Evolutionary conservation across 2,329 filamentous ascomycete genomes (phyloP), one percentile per base, ranked within the genome.

Genomic region (Aspergillus ustus): DNA sequence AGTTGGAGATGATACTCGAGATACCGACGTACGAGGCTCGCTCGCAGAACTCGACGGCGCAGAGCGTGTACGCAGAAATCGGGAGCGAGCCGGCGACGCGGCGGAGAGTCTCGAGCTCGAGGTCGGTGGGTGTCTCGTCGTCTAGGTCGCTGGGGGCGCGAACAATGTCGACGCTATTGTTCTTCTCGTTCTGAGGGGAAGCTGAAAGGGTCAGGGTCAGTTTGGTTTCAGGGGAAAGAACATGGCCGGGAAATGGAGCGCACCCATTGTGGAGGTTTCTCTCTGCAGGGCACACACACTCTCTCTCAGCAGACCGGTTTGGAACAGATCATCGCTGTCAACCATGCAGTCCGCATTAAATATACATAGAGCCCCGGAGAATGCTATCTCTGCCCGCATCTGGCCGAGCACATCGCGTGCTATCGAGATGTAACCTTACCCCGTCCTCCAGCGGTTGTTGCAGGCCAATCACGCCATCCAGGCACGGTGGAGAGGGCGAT

Each of bases 11-110:
- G 7, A 84, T 74, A 0, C 81, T 82, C 63, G 83, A 79, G 6
- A 82, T 78, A 63, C 85, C 86, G 68, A 87, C 87, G 77, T 85
- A 88, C 0, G 85, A 87, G 2, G 85, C 85, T 58, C 86, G 78
- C 69, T 89, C 86, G 58, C 83, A 84, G 62, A 88, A 84, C 65
- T 88, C 86, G 45, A 87, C 84, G 7, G 83, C 66, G 63, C 85
- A 88, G 31, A 88, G 81, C 3, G 84, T 68, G 66, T 85, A 89
- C n/a, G 84, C 81, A 3, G 83, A 76, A 13, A 75, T 60, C 1
- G 86, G 84, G 2, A 88, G 77, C 2, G 68, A 74, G 45, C 79
- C 85, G n/a, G 84, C 75, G 7, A 85, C 78, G 59, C 79, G 82
- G 22, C 82, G 80, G 15, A 86, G 72, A 1, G 75, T 80, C 2